A percentile compares a stretch with the other conserved stretches of the same genome.
Evolutionary conservation across 768 basidiomycete genomes (phyloP).

Genomic region (Boletus sp.): DNA sequence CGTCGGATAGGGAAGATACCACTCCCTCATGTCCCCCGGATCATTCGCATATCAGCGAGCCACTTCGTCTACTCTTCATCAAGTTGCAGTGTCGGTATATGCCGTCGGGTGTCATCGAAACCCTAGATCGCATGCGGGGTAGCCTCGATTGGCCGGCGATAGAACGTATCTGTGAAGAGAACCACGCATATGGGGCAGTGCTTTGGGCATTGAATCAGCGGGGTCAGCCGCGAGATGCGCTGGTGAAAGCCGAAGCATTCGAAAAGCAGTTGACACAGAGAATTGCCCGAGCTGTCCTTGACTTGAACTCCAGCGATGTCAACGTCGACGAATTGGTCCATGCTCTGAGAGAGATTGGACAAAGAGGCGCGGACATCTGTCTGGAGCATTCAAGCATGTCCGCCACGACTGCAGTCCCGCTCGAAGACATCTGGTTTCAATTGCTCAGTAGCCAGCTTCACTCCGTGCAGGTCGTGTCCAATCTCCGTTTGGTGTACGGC

Average conservation of each 20-base stretch:
- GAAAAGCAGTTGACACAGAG: slow-evolving; percentile 47
- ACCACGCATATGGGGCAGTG: slow-evolving; percentile 67
- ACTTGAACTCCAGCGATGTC: slow-evolving; percentile 10
- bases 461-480: slow-evolving; percentile 67
- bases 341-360: slow-evolving; percentile 55
- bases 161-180: slow-evolving; percentile 61
- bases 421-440: slow-evolving; percentile 90
- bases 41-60: slow-evolving; percentile 44
- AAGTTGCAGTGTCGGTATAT: slow-evolving; percentile 70
- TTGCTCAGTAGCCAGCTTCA: slow-evolving; percentile 80
- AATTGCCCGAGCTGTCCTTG: slow-evolving; percentile 40
- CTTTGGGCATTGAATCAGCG: slow-evolving; percentile 74
- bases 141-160: slow-evolving; percentile 55
- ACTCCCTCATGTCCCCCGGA: slow-evolving; percentile 28
- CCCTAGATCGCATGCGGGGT: slow-evolving; percentile 50
- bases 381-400: slow-evolving; percentile 54
- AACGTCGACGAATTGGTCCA: slow-evolving; percentile 38
- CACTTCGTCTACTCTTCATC: slow-evolving; percentile 62
- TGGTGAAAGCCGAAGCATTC: slow-evolving; percentile 61
- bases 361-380: slow-evolving; percentile 66
- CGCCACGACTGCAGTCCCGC: slow-evolving; percentile 39
- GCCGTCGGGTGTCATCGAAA: slow-evolving; percentile 57
- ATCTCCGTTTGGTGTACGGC: slow-evolving; percentile 31
- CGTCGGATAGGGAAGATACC: slow-evolving; percentile 40
- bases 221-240: slow-evolving; percentile 60